phyloP scores from a whole-genome alignment of 352 stramenopile species.

The Phytopythium delawarense region DNA sequence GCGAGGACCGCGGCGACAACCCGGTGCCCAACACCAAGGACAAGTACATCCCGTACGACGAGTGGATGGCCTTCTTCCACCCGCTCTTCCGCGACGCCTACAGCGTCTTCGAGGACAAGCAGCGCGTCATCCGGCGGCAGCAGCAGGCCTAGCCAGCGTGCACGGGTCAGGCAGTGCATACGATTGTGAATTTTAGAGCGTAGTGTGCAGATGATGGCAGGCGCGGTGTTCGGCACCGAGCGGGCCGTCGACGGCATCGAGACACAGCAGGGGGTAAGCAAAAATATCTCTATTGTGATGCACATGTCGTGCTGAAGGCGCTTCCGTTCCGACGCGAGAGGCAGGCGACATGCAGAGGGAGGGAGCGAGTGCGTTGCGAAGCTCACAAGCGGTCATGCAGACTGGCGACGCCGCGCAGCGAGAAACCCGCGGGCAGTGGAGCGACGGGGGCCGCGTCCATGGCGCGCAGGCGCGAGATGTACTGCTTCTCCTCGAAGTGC shows the following conservation, averaged over 20 bases:
- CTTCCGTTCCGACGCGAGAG: neutral
- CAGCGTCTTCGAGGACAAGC: neutral
- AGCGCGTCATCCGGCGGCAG: neutral
- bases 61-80: slow-evolving; percentile 56
- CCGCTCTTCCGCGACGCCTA: slow-evolving; percentile 12
- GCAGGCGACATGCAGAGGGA: too few relatives aligned
- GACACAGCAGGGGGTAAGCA: neutral
- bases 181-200: neutral
- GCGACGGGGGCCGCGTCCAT: too few relatives aligned
- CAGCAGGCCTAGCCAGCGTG: neutral
- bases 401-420: too few relatives aligned
- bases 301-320: neutral
- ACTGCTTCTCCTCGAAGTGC: neutral
- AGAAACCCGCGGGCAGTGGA: too few relatives aligned
- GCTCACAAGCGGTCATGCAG: neutral
- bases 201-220: too few relatives aligned
- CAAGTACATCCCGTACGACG: slow-evolving; percentile 45
- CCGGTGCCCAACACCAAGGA: slow-evolving; percentile 35
- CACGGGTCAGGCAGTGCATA: too few relatives aligned
- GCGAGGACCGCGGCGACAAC: slow-evolving; percentile 22
- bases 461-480: neutral
- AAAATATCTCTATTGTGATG: neutral
- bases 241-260: too few relatives aligned
- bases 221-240: too few relatives aligned
- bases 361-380: neutral